These are phyloP conservation scores for Starmerella apis DNA, from an alignment of 805 yeast genomes.

Conservation along the genomic window DNA sequence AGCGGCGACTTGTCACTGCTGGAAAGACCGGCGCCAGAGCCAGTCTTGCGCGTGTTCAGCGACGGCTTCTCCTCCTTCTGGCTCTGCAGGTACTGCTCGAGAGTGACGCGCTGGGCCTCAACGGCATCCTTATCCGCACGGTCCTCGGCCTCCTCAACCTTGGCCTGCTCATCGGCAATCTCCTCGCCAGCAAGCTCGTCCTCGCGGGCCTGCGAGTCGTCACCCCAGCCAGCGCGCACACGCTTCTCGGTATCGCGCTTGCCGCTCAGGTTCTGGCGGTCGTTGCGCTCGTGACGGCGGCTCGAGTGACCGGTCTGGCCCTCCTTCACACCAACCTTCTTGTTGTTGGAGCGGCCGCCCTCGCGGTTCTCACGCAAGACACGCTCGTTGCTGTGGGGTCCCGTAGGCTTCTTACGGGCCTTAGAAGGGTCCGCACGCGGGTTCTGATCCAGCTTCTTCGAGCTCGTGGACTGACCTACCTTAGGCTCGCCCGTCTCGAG, in stretches of 20 bases:
- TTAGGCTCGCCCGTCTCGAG: slow-evolving; percentile 36
- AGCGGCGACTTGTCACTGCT: slow-evolving; percentile 15
- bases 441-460: slow-evolving; percentile 54
- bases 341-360: slow-evolving; percentile 56
- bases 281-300: slow-evolving; percentile 48
- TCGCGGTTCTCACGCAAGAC: slow-evolving; percentile 57
- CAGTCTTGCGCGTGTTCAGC: slow-evolving; percentile 37
- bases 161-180: slow-evolving; percentile 34
- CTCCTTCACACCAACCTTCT: slow-evolving; percentile 36
- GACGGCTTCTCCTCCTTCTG: slow-evolving; percentile 36
- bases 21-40: slow-evolving; percentile 32
- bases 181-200: slow-evolving; percentile 46
- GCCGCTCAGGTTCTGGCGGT: slow-evolving; percentile 80
- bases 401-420: slow-evolving; percentile 41
- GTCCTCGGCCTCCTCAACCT: slow-evolving; percentile 33
- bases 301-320: slow-evolving; percentile 46
- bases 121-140: slow-evolving; percentile 36
- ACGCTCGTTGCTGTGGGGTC: slow-evolving; percentile 75
- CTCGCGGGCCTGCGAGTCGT: slow-evolving; percentile 57
- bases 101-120: slow-evolving; percentile 44
- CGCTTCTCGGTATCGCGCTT: slow-evolving; percentile 79
- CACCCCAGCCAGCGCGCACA: slow-evolving; percentile 82
- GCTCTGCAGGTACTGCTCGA: slow-evolving; percentile 62
- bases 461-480: slow-evolving; percentile 57
- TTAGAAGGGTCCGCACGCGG: slow-evolving; percentile 54